Base-by-base conservation (phyloP, 2,329 filamentous ascomycete genomes). In the Phialophora verrucosa region DNA sequence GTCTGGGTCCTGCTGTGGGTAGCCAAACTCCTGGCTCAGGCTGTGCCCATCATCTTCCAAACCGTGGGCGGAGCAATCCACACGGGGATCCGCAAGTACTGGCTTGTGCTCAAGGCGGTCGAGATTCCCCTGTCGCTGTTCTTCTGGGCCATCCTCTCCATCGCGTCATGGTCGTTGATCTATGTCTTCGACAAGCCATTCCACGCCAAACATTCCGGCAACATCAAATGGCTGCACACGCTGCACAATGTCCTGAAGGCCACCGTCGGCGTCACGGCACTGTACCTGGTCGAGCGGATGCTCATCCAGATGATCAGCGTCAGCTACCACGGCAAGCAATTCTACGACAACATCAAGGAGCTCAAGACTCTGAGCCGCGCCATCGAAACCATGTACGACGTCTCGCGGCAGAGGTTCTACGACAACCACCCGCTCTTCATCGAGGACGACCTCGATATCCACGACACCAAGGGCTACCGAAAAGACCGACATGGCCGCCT, bases 211-310 rank as follows among this genome's bases (percentile, higher is more conserved):
- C 50, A 69, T 32, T 55, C 64, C 10, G 63, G 65, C 44, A 42
- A 64, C 11, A 65, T 64, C 56, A 62, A 61, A 20, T 67, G 64
- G 65, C 62, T 69, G 14, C 53, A 47, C 29, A 51, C 66, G 17
- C 55, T 69, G 10, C 65, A 67, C 61, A 69, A 67, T 14, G 64
- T 67, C 32, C 56, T 59, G 53, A 67, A 64, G 29, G 67, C 67
- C 35, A 65, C 67, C 31, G 55, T 65, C 44, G 65, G 63, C 31
- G 64, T 69, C 23, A 58, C 64, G 8, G 66, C 63, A 2, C 51
- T 89, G 50, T 83, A 85, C 29, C 56, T 69, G 29, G 64, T 67
- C 12, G 60, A 69, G 50, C 63, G 67, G 51, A 54, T 69, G 49
- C 44, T 65, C 23, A 67, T 69, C 49, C 67, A 69, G 47, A 60